These are phyloP conservation scores for Ceratobasidium sp. DNA, from an alignment of 1,284 basidiomycete species.

Conservation along the genomic window DNA sequence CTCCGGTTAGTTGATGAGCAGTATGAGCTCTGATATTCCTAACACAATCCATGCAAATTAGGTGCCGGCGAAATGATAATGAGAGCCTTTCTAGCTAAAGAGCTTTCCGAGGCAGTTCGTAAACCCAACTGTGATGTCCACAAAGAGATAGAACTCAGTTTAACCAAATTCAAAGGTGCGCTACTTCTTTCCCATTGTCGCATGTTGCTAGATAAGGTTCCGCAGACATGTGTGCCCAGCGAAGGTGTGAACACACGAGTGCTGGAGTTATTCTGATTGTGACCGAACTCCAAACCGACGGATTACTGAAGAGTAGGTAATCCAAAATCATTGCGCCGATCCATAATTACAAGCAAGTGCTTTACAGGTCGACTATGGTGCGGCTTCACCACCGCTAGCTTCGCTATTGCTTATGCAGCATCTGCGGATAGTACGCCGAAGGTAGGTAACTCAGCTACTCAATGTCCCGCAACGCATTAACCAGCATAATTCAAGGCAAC, in stretches of 20 bases:
- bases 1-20: conserved; percentile 64
- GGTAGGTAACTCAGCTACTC: not conserved
- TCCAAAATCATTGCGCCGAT: not conserved
- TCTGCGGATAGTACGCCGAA: conserved; percentile 27
- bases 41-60: conserved; percentile 47
- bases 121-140: conserved; percentile 21
- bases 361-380: conserved; percentile 37
- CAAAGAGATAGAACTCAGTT: conserved; percentile 36
- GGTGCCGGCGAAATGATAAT: conserved; percentile 64
- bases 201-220: not conserved
- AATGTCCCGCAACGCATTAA: not conserved
- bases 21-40: conserved; percentile 4
- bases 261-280: conserved; percentile 34
- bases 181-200: not conserved
- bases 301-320: conserved; percentile 12
- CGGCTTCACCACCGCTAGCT: conserved; percentile 37
- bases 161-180: conserved; percentile 21
- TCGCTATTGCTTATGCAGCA: conserved; percentile 36
- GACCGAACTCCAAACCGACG: conserved; percentile 4
- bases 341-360: not conserved
- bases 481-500: conserved; percentile 3
- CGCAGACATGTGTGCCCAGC: conserved; percentile 23
- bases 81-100: conserved; percentile 56
- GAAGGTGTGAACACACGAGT: conserved; percentile 24
- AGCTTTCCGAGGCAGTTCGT: conserved; percentile 35